phyloP scores from a whole-genome alignment of 106 monocot genomes.

The Xerophyta viscosa region DNA sequence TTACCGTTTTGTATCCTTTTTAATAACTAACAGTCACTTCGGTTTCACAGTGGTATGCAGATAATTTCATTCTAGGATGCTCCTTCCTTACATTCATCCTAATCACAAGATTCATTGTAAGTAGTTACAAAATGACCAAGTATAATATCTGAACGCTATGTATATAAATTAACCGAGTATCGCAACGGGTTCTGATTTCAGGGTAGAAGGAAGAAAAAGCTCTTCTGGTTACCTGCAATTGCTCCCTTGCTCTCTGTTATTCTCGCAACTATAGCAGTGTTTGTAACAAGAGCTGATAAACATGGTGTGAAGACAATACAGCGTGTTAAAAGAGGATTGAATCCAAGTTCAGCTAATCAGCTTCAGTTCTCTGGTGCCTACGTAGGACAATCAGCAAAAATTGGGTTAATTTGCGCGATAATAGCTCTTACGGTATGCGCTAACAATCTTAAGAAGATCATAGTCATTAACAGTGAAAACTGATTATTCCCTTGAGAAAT shows the following conservation, averaged over 20 bases:
- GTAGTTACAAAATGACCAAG: too few relatives aligned
- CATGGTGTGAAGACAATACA: slow-evolving; percentile 78
- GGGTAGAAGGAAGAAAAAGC: slow-evolving; percentile 64
- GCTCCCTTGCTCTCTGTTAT: slow-evolving; percentile 72
- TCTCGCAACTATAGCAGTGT: slow-evolving; percentile 63
- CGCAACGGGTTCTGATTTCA: slow-evolving; percentile 14
- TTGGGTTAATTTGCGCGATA: slow-evolving; percentile 59
- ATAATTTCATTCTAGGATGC: slow-evolving; percentile 78
- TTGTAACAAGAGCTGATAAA: slow-evolving; percentile 47
- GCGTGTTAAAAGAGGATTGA: slow-evolving; percentile 51
- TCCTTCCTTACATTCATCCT: slow-evolving; percentile 85
- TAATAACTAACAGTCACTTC: too few relatives aligned
- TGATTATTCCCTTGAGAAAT: too few relatives aligned
- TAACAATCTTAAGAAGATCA: too few relatives aligned
- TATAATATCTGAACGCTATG: too few relatives aligned
- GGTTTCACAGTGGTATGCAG: slow-evolving; percentile 68
- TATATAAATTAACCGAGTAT: too few relatives aligned
- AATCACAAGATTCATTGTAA: slow-evolving; percentile 61
- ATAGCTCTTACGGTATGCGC: slow-evolving; percentile 72
- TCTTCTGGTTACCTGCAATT: slow-evolving; percentile 70
- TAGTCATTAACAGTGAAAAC: too few relatives aligned
- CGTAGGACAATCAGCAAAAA: slow-evolving; percentile 52
- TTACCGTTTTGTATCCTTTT: too few relatives aligned
- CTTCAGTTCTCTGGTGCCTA: slow-evolving; percentile 39
- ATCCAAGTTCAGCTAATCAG: slow-evolving; percentile 65